Base-by-base conservation (phyloP, 257 asterid genomes). In the Hygrophila difformis region DNA sequence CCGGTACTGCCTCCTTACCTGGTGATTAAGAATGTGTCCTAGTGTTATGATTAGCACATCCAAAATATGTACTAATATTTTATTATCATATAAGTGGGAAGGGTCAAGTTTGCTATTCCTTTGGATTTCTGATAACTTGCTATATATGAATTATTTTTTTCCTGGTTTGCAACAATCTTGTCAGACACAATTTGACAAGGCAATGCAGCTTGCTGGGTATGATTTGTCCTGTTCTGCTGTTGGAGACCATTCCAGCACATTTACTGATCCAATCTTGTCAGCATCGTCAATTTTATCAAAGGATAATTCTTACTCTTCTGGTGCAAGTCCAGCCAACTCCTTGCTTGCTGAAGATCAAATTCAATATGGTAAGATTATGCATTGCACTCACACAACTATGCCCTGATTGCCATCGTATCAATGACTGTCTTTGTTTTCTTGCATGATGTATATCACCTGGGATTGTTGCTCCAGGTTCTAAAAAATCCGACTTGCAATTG, bases 291-390 rank as follows among this genome's bases (percentile, higher is more conserved):
- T 77, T 53, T 64, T 78, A 62, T 28, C 70, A 4, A 81, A 77
- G 61, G 98, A 85, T 48, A 74, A 78, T 64, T 34, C 88, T 5
- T 73, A 75, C 59, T 63, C 91, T 24, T 73, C 82, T 53, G 73
- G 81, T 63, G 67, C 93, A 49, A 82, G 93, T 52, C 94, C 96
- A 62, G 72, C 86, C 55, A 79, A 74, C 71, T 89, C 98, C 45
- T 69, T 91, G 63, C 94, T 85, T 52, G 94, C 96, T 48, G 96
- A 94, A 58, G 99, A 91, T 75, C 82, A 76, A 68, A 91, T 91
- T 58, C 97, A 82, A 72, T 91, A 86, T 61, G 99, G 99, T 91
- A 82, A 31, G 0, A 43, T 9, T 42, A 19, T 48, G 11, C 29
- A 48, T 34, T 15, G 6, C 22, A 29, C 42, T 8, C 60, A 26